phyloP scores from a whole-genome alignment of 441 rosid species.

The Aleurites moluccanus region DNA sequence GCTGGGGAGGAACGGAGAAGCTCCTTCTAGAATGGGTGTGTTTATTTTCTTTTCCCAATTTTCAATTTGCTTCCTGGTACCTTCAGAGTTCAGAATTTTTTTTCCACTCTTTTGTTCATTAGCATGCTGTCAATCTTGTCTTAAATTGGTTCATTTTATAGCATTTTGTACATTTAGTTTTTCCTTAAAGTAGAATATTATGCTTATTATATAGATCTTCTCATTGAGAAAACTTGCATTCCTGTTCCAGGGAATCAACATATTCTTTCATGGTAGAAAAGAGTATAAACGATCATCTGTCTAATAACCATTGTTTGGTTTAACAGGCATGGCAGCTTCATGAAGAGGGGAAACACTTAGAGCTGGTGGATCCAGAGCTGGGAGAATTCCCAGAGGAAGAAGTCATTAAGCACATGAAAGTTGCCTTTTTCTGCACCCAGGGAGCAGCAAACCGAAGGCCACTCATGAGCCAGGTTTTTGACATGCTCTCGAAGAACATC shows the following conservation, averaged over 20 bases:
- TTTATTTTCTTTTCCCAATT: slow-evolving; percentile 7
- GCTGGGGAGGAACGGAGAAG: slow-evolving; percentile 45
- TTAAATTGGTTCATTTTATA: neutral
- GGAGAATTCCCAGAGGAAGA: slow-evolving; percentile 51
- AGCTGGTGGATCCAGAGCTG: slow-evolving; percentile 55
- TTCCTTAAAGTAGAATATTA: neutral
- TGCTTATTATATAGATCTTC: neutral
- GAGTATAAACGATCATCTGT: neutral
- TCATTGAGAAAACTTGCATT: neutral
- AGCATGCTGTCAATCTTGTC: slow-evolving; percentile 1
- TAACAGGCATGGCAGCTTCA: slow-evolving; percentile 62
- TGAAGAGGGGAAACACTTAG: slow-evolving; percentile 48
- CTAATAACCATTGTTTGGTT: slow-evolving; percentile 7
- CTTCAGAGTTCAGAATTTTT: neutral
- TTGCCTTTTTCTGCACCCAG: slow-evolving; percentile 77
- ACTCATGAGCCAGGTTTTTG: slow-evolving; percentile 57
- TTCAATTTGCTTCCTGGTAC: neutral
- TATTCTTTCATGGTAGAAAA: neutral
- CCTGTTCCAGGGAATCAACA: neutral
- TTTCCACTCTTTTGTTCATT: slow-evolving; percentile 15
- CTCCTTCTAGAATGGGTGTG: slow-evolving; percentile 52
- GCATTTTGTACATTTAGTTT: neutral
- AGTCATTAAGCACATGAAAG: slow-evolving; percentile 51
- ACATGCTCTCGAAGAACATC: slow-evolving; percentile 56
- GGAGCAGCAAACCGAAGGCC: slow-evolving; percentile 55